Evolutionary conservation across 1,284 basidiomycete species (phyloP).

Genomic region (Moesziomyces antarcticus): DNA sequence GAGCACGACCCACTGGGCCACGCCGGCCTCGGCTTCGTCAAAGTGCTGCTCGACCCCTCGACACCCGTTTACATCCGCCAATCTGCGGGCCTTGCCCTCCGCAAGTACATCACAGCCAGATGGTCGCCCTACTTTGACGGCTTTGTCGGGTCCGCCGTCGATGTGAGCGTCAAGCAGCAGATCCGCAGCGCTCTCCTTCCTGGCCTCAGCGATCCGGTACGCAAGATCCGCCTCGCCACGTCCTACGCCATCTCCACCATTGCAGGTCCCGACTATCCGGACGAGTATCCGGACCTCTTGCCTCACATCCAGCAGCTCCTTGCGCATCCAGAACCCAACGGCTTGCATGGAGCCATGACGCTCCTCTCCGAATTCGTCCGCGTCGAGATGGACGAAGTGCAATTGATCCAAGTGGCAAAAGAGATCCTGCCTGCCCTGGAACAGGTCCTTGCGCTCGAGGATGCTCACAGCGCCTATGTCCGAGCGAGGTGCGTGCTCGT

Average conservation of each 20-base stretch:
- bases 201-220: slow-evolving; percentile 46
- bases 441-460: slow-evolving; percentile 37
- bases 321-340: slow-evolving; percentile 29
- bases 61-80: slow-evolving; percentile 52
- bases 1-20: slow-evolving; percentile 29
- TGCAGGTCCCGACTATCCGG: slow-evolving; percentile 63
- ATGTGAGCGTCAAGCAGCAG: slow-evolving; percentile 50
- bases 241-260: slow-evolving; percentile 59
- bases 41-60: slow-evolving; percentile 27
- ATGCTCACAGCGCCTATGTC: slow-evolving; percentile 44
- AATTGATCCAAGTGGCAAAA: slow-evolving; percentile 59
- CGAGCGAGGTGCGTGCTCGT: slow-evolving; percentile 84
- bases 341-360: slow-evolving; percentile 59
- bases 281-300: slow-evolving; percentile 61
- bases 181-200: slow-evolving; percentile 52
- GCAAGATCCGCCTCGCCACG: slow-evolving; percentile 57
- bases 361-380: slow-evolving; percentile 62
- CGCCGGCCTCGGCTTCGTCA: slow-evolving; percentile 40
- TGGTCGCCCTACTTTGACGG: slow-evolving; percentile 62
- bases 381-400: slow-evolving; percentile 64
- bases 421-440: slow-evolving; percentile 61
- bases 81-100: slow-evolving; percentile 58
- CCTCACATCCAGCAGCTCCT: slow-evolving; percentile 51
- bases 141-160: slow-evolving; percentile 46
- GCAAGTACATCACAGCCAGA: slow-evolving; percentile 57